Evolutionary conservation across 192 early-diverging fungal species (phyloP).

Genomic region (Jimgerdemannia flammicorona): DNA sequence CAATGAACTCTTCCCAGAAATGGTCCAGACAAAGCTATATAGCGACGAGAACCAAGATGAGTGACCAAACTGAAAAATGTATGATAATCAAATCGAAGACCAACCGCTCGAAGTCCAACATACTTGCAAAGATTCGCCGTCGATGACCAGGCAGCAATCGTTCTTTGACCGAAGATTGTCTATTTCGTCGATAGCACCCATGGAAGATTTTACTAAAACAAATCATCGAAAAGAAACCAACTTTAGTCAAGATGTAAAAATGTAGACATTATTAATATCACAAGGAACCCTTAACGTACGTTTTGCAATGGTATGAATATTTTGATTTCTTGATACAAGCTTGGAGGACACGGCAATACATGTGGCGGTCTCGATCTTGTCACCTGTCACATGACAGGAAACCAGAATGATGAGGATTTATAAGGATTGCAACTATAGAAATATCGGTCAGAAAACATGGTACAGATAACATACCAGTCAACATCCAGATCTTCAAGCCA

Average conservation of each 20-base stretch:
- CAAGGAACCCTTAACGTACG: slow-evolving; percentile 30
- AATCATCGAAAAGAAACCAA: neutral
- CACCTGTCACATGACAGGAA: slow-evolving; percentile 33
- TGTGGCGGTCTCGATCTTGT: slow-evolving; percentile 97
- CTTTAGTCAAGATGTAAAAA: no score
- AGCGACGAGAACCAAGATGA: neutral
- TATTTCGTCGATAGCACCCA: slow-evolving; percentile 64
- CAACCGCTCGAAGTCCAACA: neutral
- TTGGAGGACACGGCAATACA: slow-evolving; percentile 93
- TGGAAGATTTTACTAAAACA: slow-evolving; percentile 35
- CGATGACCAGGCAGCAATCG: slow-evolving; percentile 85
- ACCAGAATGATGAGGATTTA: slow-evolving; percentile 1
- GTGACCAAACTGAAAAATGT: neutral
- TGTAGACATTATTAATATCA: no score
- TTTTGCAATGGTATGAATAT: slow-evolving; percentile 76
- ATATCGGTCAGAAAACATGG: neutral
- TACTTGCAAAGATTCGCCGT: slow-evolving; percentile 83
- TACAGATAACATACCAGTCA: slow-evolving; percentile 53
- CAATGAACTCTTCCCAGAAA: slow-evolving; percentile 74
- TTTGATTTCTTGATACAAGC: slow-evolving; percentile 83
- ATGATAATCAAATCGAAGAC: slow-evolving; percentile 5
- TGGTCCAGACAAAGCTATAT: slow-evolving; percentile 67
- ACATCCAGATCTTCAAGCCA: slow-evolving; percentile 94
- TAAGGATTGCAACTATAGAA: neutral
- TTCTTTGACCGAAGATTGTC: slow-evolving; percentile 63